Evolutionary conservation across 2,329 filamentous ascomycete genomes (phyloP).

Genomic region (Juglanconis oblonga): DNA sequence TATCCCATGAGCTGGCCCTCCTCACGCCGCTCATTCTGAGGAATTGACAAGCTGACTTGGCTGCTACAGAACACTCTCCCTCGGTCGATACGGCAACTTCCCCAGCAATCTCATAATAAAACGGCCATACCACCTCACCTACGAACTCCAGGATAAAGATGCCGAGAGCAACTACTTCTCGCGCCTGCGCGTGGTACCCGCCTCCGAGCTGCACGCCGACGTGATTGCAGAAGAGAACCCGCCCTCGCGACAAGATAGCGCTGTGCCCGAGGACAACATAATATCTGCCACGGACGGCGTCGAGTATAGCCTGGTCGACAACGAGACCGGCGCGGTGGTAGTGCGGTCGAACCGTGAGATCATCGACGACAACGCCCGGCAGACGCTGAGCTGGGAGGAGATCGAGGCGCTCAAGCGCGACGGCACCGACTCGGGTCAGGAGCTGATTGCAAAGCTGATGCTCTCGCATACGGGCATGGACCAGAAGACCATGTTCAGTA

Average conservation of each 20-base stretch:
- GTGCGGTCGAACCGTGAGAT: conserved; percentile 57
- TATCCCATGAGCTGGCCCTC: conserved; percentile 14
- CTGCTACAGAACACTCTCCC: conserved; percentile 67
- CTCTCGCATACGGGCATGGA: conserved; percentile 85
- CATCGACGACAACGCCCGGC: conserved; percentile 62
- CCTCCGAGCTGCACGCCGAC: conserved; percentile 80
- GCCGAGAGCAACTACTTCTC: conserved; percentile 60
- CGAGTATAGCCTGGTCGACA: conserved; percentile 44
- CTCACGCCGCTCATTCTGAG: neutral
- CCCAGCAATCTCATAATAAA: conserved; percentile 84
- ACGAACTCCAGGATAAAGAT: conserved; percentile 75
- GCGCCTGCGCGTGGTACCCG: conserved; percentile 72
- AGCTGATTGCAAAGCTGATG: conserved; percentile 90
- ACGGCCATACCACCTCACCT: conserved; percentile 89
- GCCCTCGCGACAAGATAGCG: conserved; percentile 36
- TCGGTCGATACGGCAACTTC: conserved; percentile 92
- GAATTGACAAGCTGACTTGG: conserved; percentile 10
- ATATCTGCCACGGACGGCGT: conserved; percentile 36
- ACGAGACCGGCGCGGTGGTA: conserved; percentile 45
- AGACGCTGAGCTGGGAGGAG: conserved; percentile 73
- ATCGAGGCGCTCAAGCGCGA: conserved; percentile 73
- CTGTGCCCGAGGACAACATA: conserved; percentile 38
- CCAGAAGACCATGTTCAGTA: conserved; percentile 89
- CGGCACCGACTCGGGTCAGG: conserved; percentile 75
- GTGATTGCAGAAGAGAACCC: conserved; percentile 50